Base-by-base conservation (phyloP, 2,329 filamentous ascomycete genomes). In the Albophoma yamanashiensis region DNA sequence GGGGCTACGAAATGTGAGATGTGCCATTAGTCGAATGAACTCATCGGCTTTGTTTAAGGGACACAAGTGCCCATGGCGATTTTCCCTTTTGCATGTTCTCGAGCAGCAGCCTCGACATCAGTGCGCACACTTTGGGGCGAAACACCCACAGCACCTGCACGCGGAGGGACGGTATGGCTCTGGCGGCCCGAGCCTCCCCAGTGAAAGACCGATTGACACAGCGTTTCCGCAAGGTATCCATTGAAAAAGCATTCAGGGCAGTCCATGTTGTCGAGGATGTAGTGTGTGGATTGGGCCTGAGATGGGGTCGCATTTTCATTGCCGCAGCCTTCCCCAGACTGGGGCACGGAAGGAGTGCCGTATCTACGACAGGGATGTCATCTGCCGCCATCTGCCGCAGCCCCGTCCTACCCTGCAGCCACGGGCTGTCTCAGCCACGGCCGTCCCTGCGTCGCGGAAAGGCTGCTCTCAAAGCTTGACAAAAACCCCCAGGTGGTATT, bases 311-410 rank as follows among this genome's bases (percentile, higher is more conserved):
- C 47, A n/a, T 34, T 52, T 52, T 52, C 47, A 52, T 34, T 34
- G 47, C 9, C 11, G 47, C 27, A 52, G 27, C 6, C 27, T 34
- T 34, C 25, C 47, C 47, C 15, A 27, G 47, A 31, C 27, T 7
- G 27, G 47, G 20, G 11, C 45, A 17, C 45, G 45, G 15, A 45
- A 45, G 0, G 22, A 25, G 14, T 12, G 12, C 17, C 15, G 47
- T 15, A 31, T 31, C 25, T 25, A 9, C 25, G 14, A 2, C 45
- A 27, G 15, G 45, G n/a, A n/a, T 22, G 7, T n/a, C 8, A n/a
- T 4, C 1, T 1, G 42, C 17, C n/a, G n/a, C n/a, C n/a, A n/a
- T n/a, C n/a, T n/a, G n/a, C 1, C 11, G 7, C 8, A 43, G 1
- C 42, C n/a, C n/a, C 4, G 9, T 31, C 43, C 43, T 25, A 45